Percentiles rank a stretch among this genome's conserved stretches.
phyloP scores from a whole-genome alignment of 2,329 filamentous ascomycete genomes.

The Zasmidium angulare region DNA sequence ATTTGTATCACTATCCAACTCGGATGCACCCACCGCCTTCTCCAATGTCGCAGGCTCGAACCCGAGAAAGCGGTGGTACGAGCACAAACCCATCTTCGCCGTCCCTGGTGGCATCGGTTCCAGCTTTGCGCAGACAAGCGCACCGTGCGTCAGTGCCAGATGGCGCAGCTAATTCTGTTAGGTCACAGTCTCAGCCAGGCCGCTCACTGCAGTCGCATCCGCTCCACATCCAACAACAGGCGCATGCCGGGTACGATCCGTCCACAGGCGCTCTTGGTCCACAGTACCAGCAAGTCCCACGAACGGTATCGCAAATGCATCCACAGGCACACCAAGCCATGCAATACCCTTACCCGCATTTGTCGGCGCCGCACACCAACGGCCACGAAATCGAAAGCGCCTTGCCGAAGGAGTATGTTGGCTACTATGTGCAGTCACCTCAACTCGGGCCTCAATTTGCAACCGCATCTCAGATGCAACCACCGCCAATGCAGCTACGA shows the following conservation, averaged over 20 bases:
- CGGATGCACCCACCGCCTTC: slow-evolving; percentile 41
- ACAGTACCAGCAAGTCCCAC: slow-evolving; percentile 35
- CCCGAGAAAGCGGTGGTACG: slow-evolving; percentile 41
- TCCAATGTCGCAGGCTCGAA: slow-evolving; percentile 36
- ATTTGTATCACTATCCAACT: slow-evolving; percentile 49
- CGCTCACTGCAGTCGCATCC: slow-evolving; percentile 44
- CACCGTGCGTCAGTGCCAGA: slow-evolving; percentile 48
- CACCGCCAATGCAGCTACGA: slow-evolving; percentile 37
- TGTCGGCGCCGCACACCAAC: slow-evolving; percentile 20
- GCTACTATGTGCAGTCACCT: slow-evolving; percentile 50
- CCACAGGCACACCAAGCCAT: slow-evolving; percentile 24
- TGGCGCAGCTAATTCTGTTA: slow-evolving; percentile 39
- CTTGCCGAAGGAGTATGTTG: slow-evolving; percentile 52
- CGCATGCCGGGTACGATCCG: slow-evolving; percentile 41
- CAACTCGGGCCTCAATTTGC: slow-evolving; percentile 36
- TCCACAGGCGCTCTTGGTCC: slow-evolving; percentile 33
- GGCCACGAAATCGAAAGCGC: slow-evolving; percentile 31
- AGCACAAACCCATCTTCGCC: slow-evolving; percentile 52
- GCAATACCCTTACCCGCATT: slow-evolving; percentile 24
- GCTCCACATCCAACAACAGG: slow-evolving; percentile 37
- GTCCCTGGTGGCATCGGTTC: slow-evolving; percentile 44
- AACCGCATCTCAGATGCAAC: slow-evolving; percentile 30
- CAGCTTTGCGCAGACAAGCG: slow-evolving; percentile 42
- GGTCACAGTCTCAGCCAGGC: slow-evolving; percentile 53
- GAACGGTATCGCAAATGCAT: slow-evolving; percentile 28